These are phyloP conservation scores for Rutstroemia sp. DNA, from an alignment of 2,329 filamentous ascomycete species.

Conservation along the genomic window DNA sequence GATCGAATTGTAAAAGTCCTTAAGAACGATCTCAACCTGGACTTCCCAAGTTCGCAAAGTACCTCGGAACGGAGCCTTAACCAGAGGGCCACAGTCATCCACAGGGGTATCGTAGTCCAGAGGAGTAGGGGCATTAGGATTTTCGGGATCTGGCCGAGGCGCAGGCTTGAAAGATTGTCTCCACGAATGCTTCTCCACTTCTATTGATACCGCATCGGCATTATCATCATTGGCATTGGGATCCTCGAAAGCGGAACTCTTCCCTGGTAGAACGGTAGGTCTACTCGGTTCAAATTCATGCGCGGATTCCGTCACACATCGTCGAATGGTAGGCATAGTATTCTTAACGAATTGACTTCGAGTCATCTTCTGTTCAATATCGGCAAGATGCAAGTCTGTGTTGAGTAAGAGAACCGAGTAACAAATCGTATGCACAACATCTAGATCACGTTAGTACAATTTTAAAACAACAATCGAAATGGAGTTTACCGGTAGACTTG, in stretches of 20 bases:
- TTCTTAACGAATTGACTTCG: slow-evolving; percentile 92
- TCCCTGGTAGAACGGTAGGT: slow-evolving; percentile 43
- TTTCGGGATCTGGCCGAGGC: slow-evolving; percentile 25
- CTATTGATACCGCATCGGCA: slow-evolving; percentile 20
- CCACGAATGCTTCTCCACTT: slow-evolving; percentile 29
- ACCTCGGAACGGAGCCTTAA: slow-evolving; percentile 70
- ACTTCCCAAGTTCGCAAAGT: slow-evolving; percentile 75
- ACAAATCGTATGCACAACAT: slow-evolving; percentile 94
- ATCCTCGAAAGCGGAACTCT: slow-evolving; percentile 20
- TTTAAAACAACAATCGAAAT: background rate
- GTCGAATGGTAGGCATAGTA: slow-evolving; percentile 81
- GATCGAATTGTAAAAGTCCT: slow-evolving; percentile 87
- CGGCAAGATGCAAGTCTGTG: slow-evolving; percentile 89
- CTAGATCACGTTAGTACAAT: slow-evolving; percentile 35
- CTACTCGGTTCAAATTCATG: slow-evolving; percentile 52
- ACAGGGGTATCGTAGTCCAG: slow-evolving; percentile 30
- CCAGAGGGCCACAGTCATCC: slow-evolving; percentile 65
- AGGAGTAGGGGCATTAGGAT: slow-evolving; percentile 32
- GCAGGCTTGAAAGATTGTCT: slow-evolving; percentile 28
- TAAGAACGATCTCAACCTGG: slow-evolving; percentile 84
- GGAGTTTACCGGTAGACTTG: slow-evolving; percentile 66
- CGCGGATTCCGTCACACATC: slow-evolving; percentile 65
- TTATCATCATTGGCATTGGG: slow-evolving; percentile 13
- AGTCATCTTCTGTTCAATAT: slow-evolving; percentile 97
- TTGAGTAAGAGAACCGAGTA: slow-evolving; percentile 95